Conservation (phyloP, 768 basidiomycete genomes). For the Lentinula detonsa region DNA sequence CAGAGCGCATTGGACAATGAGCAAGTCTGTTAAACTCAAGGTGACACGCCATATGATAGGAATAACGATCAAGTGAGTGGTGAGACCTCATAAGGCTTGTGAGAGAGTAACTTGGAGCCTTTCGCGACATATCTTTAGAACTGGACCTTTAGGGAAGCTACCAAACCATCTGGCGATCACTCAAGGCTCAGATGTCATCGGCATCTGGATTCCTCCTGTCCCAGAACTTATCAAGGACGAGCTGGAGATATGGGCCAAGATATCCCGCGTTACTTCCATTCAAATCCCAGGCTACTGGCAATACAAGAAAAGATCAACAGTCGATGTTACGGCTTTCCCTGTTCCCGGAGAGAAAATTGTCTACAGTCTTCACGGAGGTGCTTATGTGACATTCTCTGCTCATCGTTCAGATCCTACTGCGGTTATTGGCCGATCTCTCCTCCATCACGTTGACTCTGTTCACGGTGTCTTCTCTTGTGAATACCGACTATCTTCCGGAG, state of each 20-base stretch:
- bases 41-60: constrained; percentile 23
- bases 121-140: constrained; percentile 16
- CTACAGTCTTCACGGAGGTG: constrained; percentile 59
- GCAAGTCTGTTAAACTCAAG: constrained; percentile 31
- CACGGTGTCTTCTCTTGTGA: constrained; percentile 56
- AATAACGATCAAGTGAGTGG: constrained; percentile 21
- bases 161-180: constrained; percentile 37
- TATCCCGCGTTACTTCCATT: constrained; percentile 31
- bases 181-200: constrained; percentile 33
- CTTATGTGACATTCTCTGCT: constrained; percentile 46
- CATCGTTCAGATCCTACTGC: constrained; percentile 47
- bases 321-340: constrained; percentile 29
- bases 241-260: constrained; percentile 32
- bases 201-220: constrained; percentile 42
- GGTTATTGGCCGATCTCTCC: constrained; percentile 36
- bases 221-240: constrained; percentile 38
- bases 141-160: constrained; percentile 23
- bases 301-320: constrained; percentile 32
- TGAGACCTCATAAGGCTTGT: no score
- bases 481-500: constrained; percentile 57
- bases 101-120: no score
- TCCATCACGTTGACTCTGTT: constrained; percentile 38
- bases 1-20: constrained; percentile 38
- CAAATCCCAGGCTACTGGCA: constrained; percentile 56
- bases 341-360: constrained; percentile 49